A percentile compares a stretch with the other conserved stretches of the same genome.
These are phyloP conservation scores for Crotalaria pallida DNA, from an alignment of 306 rosid genomes.

Conservation along the genomic window DNA sequence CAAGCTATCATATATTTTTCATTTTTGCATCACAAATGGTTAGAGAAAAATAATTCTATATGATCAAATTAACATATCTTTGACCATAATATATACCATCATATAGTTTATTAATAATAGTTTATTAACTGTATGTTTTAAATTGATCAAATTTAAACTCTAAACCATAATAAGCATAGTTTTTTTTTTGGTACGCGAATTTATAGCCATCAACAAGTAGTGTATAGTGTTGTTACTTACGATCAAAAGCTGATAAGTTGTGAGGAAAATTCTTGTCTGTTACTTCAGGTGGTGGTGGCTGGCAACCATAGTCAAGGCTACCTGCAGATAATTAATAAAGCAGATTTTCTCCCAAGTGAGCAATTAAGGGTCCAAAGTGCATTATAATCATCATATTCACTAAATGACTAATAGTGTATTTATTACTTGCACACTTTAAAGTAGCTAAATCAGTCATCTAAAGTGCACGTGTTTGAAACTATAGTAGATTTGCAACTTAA, in stretches of 20 bases:
- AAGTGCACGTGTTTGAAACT: too few species aligned
- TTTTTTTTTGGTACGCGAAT: not conserved
- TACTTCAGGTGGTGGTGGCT: conserved; percentile 70
- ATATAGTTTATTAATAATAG: not conserved
- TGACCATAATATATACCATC: too few species aligned
- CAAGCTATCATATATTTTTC: conserved; percentile 45
- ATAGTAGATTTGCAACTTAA: too few species aligned
- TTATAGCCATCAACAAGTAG: not conserved
- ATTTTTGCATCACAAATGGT: not conserved
- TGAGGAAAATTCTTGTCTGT: conserved; percentile 36
- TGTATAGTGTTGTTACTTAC: conserved; percentile 38
- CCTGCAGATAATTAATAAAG: conserved; percentile 36
- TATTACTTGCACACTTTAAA: too few species aligned
- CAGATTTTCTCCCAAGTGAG: not conserved
- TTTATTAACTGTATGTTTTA: not conserved
- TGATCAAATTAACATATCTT: too few species aligned
- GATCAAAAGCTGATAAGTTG: conserved; percentile 56
- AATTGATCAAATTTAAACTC: not conserved
- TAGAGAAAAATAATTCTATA: not conserved
- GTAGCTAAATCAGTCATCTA: too few species aligned
- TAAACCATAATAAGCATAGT: not conserved
- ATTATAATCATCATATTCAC: too few species aligned
- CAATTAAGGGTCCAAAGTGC: too few species aligned
- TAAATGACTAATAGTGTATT: too few species aligned
- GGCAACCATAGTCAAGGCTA: conserved; percentile 60